A percentile compares a stretch with the other conserved stretches of the same genome.
phyloP scores from a whole-genome alignment of 2,329 filamentous ascomycete genomes.

The Alternaria angustiovoidea region DNA sequence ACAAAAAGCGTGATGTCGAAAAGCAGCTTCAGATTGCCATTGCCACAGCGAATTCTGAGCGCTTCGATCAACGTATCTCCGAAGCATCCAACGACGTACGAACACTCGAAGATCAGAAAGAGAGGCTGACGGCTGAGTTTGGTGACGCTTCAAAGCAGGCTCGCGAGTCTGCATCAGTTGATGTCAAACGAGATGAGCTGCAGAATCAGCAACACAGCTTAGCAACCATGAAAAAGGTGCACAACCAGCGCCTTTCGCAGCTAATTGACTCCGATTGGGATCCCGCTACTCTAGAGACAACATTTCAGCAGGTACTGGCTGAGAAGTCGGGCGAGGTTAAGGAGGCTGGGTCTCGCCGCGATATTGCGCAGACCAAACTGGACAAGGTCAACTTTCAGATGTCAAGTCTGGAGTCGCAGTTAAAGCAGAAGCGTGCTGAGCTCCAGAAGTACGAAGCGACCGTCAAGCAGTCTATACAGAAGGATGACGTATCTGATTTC shows the following conservation, averaged over 20 bases:
- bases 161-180: slow-evolving; percentile 82
- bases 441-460: slow-evolving; percentile 68
- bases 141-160: slow-evolving; percentile 83
- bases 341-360: slow-evolving; percentile 74
- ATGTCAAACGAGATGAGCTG: slow-evolving; percentile 82
- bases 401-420: slow-evolving; percentile 69
- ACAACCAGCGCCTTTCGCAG: slow-evolving; percentile 72
- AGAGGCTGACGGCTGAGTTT: slow-evolving; percentile 79
- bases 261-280: slow-evolving; percentile 74
- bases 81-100: slow-evolving; percentile 71
- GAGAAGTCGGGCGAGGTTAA: slow-evolving; percentile 65
- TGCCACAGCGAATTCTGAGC: slow-evolving; percentile 67
- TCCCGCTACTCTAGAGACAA: slow-evolving; percentile 71
- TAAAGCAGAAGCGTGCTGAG: slow-evolving; percentile 70
- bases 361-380: slow-evolving; percentile 74
- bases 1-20: slow-evolving; percentile 74
- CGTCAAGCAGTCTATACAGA: slow-evolving; percentile 62
- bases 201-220: slow-evolving; percentile 77
- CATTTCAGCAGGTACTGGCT: slow-evolving; percentile 71
- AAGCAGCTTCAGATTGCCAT: slow-evolving; percentile 68
- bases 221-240: slow-evolving; percentile 77
- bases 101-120: slow-evolving; percentile 74
- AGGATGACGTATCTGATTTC: slow-evolving; percentile 55
- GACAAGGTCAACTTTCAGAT: slow-evolving; percentile 79
- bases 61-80: slow-evolving; percentile 76